phyloP scores from a whole-genome alignment of 192 early-diverging fungal species.

The Rhizoclosmatium globosum region DNA sequence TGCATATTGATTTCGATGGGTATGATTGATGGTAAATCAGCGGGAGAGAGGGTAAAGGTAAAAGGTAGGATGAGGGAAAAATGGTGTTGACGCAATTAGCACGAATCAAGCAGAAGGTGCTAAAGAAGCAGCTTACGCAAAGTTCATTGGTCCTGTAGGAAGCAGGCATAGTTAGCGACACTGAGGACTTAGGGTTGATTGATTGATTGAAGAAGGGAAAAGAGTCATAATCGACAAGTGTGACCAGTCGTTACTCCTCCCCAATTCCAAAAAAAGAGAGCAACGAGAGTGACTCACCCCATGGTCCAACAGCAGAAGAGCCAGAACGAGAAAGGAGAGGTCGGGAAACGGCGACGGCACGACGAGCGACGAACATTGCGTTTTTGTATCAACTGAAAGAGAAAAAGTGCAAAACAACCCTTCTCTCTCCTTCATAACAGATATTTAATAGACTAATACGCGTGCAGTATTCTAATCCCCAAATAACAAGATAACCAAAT shows the following conservation, averaged over 20 bases:
- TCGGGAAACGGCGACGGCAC: neutral
- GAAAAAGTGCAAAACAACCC: conserved; percentile 7
- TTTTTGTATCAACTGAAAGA: conserved; percentile 13
- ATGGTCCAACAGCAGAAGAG: conserved; percentile 28
- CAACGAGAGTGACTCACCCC: conserved; percentile 22
- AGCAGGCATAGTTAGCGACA: neutral
- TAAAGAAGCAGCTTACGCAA: conserved; percentile 18
- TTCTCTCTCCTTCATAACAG: neutral
- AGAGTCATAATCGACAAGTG: too few species aligned
- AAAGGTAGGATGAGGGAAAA: too few species aligned
- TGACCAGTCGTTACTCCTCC: neutral
- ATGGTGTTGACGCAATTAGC: too few species aligned
- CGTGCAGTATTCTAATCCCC: too few species aligned
- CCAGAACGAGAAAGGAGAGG: conserved; percentile 6
- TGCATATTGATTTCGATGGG: neutral
- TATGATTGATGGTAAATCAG: neutral
- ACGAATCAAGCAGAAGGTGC: neutral
- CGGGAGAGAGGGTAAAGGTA: too few species aligned
- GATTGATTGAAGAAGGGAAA: neutral
- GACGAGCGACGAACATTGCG: neutral
- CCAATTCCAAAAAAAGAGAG: neutral
- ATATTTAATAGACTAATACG: neutral
- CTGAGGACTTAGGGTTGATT: neutral
- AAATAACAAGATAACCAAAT: neutral
- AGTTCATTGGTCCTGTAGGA: conserved; percentile 24